Evolutionary conservation across 2,329 filamentous ascomycete species (phyloP).

Genomic region (Colletotrichum salicis): DNA sequence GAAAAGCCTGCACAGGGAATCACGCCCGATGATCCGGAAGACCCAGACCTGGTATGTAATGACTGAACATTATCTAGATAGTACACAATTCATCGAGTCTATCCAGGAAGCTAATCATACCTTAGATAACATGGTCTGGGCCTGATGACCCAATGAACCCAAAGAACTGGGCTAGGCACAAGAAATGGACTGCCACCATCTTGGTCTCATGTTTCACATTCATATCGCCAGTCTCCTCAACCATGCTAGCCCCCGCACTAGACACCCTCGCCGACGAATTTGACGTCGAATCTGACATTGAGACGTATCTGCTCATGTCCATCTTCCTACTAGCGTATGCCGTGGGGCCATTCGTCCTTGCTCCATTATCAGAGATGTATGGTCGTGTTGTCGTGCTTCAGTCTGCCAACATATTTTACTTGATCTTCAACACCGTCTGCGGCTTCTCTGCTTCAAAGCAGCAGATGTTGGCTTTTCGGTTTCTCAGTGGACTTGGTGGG

Average conservation of each 20-base stretch:
- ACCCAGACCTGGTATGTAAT: constrained; percentile 39
- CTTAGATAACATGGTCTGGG: constrained; percentile 55
- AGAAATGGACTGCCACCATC: constrained; percentile 49
- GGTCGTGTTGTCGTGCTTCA: constrained; percentile 59
- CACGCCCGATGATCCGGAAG: constrained; percentile 24
- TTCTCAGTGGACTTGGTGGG: constrained; percentile 58
- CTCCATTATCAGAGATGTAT: constrained; percentile 63
- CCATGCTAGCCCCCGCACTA: constrained; percentile 61
- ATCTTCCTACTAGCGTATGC: constrained; percentile 69
- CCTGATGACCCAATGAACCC: constrained; percentile 53
- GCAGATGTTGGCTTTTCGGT: constrained; percentile 61
- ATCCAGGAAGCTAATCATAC: neutral
- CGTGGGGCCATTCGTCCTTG: constrained; percentile 62
- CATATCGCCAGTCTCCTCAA: constrained; percentile 66
- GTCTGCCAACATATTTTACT: constrained; percentile 58
- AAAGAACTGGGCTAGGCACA: constrained; percentile 56
- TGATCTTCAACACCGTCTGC: constrained; percentile 65
- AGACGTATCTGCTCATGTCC: constrained; percentile 64
- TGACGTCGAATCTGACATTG: constrained; percentile 52
- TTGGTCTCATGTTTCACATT: constrained; percentile 58
- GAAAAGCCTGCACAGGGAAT: neutral
- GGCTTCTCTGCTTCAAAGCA: constrained; percentile 57
- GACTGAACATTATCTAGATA: no score
- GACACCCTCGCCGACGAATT: constrained; percentile 56
- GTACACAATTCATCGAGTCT: neutral